Evolutionary conservation across 192 early-diverging fungal species (phyloP).

Genomic region (Spizellomyces sp.): DNA sequence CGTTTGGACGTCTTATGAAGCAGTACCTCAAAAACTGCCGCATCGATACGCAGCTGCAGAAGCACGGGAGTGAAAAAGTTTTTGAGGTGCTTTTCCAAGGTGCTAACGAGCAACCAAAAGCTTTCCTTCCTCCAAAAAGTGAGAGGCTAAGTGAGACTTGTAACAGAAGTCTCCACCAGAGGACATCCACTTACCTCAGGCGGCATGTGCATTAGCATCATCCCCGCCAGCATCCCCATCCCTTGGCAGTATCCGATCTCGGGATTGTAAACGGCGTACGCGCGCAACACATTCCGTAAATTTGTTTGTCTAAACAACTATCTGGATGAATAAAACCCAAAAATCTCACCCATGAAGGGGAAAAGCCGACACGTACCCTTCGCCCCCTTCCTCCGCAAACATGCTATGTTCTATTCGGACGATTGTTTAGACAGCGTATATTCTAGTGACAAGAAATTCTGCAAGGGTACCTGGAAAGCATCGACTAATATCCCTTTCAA

Average conservation of each 20-base stretch:
- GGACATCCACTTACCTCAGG: slow-evolving; percentile 43
- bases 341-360: not conserved
- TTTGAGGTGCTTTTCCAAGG: slow-evolving; percentile 71
- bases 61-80: slow-evolving; percentile 80
- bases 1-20: slow-evolving; percentile 68
- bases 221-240: slow-evolving; percentile 89
- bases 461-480: slow-evolving; percentile 71
- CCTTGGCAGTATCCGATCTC: slow-evolving; percentile 94
- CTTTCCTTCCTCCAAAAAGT: slow-evolving; percentile 58
- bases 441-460: not conserved
- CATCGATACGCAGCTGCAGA: slow-evolving; percentile 77
- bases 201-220: slow-evolving; percentile 85
- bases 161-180: not conserved
- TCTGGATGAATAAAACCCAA: slow-evolving; percentile 5
- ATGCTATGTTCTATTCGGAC: slow-evolving; percentile 65
- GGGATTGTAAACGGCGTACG: slow-evolving; percentile 87
- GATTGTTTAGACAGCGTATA: not conserved
- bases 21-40: slow-evolving; percentile 77
- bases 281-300: slow-evolving; percentile 75
- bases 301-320: slow-evolving; percentile 62
- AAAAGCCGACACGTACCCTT: slow-evolving; percentile 34
- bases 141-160: not conserved
- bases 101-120: slow-evolving; percentile 86
- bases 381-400: slow-evolving; percentile 69
- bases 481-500: slow-evolving; percentile 84